Evolutionary conservation across 345 rosid species (phyloP), one percentile per base, ranked within the genome.

Genomic region (Excoecaria agallocha): DNA sequence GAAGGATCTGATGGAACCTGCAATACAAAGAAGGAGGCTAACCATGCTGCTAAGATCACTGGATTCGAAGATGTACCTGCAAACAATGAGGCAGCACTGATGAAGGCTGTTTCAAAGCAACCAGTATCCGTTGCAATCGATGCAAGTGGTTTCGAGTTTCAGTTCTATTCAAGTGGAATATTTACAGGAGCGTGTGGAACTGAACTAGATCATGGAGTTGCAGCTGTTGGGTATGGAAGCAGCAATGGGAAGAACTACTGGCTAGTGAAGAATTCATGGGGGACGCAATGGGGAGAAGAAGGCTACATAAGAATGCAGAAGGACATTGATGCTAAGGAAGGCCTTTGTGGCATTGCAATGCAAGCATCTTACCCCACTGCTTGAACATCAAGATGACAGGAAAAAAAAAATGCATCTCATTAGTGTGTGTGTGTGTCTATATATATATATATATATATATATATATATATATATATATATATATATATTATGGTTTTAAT

Each of bases 271-370:
- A n/a, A n/a, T n/a, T n/a, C n/a, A n/a, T n/a, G n/a, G n/a, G n/a
- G 86, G 8, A 22, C 72, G 6, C 59, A 55, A 24, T 84, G 83
- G 80, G 85, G 87, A 1, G 80, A 80, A 41, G 66, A 82, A 69
- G 83, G 82, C 6, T 80, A 78, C 70, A 76, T 76, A 30, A 76
- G 75, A 74, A 80, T 84, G 85, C 83, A 74, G 43, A 73, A 75
- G 45, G 82, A 74, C 54, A 38, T 74, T 4, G 22, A 17, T 17
- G 84, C 82, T 0, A 75, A 77, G 70, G 79, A 76, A n/a, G 85
- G 85, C 3, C 81, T 82, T 2, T 83, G 88, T 12, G 84, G 86
- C 17, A 81, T 81, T 6, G 82, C 85, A 3, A 79, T 79, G 85
- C 67, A 75, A 54, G 84, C 81, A 69, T 78, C 81, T 2, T n/a